Percentiles rank a stretch among this genome's conserved stretches.
These are phyloP conservation scores for Cinchona pubescens DNA, from an alignment of 257 asterid species.

Conservation along the genomic window DNA sequence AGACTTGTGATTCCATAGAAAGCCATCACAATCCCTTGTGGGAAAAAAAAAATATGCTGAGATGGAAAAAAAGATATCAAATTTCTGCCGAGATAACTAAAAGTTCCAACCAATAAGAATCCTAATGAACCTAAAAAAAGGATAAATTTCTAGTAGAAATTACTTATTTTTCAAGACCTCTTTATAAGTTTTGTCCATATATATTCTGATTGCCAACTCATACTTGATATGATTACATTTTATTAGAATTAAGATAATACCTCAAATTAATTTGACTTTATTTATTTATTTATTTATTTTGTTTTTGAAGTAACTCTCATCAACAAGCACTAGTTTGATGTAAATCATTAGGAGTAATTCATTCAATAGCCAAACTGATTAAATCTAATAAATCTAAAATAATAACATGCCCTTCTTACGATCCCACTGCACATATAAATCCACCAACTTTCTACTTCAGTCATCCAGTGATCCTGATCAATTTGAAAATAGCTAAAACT, in stretches of 20 bases:
- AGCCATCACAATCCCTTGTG: background rate
- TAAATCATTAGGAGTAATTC: no score
- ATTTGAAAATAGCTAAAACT: background rate
- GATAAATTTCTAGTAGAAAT: background rate
- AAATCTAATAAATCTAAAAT: no score
- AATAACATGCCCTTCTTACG: no score
- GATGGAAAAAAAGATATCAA: background rate
- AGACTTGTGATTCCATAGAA: background rate
- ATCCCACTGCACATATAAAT: no score
- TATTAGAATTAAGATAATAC: no score
- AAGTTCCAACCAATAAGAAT: background rate
- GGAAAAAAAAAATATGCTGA: background rate
- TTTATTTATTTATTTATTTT: no score
- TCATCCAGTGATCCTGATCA: background rate
- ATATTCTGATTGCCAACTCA: background rate
- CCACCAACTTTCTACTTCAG: no score
- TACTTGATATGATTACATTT: background rate
- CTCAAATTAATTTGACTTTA: no score
- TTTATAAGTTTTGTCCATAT: background rate
- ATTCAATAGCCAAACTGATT: no score
- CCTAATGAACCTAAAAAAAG: background rate
- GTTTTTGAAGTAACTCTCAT: no score
- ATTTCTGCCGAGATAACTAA: slow-evolving; percentile 7
- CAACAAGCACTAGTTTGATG: no score
- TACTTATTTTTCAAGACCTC: background rate